phyloP scores from a whole-genome alignment of 805 yeast genomes.

The Torulaspora maleeae region DNA sequence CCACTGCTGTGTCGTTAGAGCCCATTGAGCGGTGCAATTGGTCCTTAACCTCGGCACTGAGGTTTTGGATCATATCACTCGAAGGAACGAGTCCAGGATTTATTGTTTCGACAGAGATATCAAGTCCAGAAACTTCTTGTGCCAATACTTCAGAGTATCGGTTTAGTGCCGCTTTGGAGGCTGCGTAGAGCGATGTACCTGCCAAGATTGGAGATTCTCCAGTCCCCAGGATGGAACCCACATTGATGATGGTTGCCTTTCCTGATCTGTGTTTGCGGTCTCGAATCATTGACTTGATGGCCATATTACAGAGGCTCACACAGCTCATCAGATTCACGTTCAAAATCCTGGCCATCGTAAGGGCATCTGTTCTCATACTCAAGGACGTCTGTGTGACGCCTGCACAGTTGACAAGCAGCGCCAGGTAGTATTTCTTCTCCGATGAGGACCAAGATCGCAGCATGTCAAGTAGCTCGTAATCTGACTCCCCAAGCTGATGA shows the following conservation, averaged over 20 bases:
- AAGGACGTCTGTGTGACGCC: slow-evolving; percentile 31
- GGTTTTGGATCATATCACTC: slow-evolving; percentile 29
- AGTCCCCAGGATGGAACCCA: slow-evolving; percentile 29
- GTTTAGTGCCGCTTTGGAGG: slow-evolving; percentile 32
- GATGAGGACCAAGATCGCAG: slow-evolving; percentile 11
- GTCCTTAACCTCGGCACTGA: slow-evolving; percentile 1
- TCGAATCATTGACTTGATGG: slow-evolving; percentile 24
- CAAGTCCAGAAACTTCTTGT: slow-evolving; percentile 20
- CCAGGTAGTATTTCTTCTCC: slow-evolving; percentile 15
- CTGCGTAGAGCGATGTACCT: slow-evolving; percentile 33
- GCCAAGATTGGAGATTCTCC: slow-evolving; percentile 14
- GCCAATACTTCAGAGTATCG: slow-evolving; percentile 25
- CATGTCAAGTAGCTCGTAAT: slow-evolving; percentile 10
- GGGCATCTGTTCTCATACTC: slow-evolving; percentile 18
- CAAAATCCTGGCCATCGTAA: slow-evolving; percentile 20
- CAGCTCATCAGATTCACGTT: slow-evolving; percentile 30
- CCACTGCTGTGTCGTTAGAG: background rate
- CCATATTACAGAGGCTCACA: slow-evolving; percentile 24
- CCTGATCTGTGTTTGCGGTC: slow-evolving; percentile 7
- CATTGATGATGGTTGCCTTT: slow-evolving; percentile 22
- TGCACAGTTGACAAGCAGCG: slow-evolving; percentile 32
- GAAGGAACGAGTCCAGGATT: slow-evolving; percentile 26
- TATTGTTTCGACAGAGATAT: slow-evolving; percentile 16
- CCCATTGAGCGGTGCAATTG: background rate
- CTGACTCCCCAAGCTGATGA: background rate